A percentile compares a stretch with the other conserved stretches of the same genome.
phyloP scores from a whole-genome alignment of 2,329 filamentous ascomycete species.

The Fusarium guadeloupense region DNA sequence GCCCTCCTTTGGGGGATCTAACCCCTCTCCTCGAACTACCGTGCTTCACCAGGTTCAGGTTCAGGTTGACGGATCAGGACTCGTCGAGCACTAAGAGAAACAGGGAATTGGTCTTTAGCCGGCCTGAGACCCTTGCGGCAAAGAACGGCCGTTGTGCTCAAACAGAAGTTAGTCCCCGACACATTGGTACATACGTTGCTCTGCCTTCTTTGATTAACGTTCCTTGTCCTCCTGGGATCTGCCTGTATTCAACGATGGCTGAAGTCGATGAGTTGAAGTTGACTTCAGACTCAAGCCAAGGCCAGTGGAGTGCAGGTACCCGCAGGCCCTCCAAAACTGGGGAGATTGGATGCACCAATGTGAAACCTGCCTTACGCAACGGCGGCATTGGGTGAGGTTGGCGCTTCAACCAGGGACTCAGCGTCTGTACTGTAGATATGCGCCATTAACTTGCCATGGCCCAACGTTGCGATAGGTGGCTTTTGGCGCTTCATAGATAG shows the following conservation, averaged over 20 bases:
- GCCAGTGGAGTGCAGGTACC: slow-evolving; percentile 20
- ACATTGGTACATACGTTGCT: not conserved
- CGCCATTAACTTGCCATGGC: slow-evolving; percentile 26
- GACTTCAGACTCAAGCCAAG: slow-evolving; percentile 15
- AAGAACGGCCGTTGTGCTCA: slow-evolving; percentile 9
- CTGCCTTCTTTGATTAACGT: not conserved
- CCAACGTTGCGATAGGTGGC: slow-evolving; percentile 6
- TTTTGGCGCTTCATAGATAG: not conserved
- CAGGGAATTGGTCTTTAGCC: slow-evolving; percentile 32
- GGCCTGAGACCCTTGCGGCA: slow-evolving; percentile 22
- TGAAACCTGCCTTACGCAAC: slow-evolving; percentile 24
- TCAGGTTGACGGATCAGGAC: slow-evolving; percentile 6
- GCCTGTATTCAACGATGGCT: not conserved
- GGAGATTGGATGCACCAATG: slow-evolving; percentile 18
- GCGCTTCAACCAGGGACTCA: slow-evolving; percentile 20
- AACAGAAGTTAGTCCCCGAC: slow-evolving; percentile 11
- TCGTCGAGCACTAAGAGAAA: slow-evolving; percentile 10
- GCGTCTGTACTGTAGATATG: slow-evolving; percentile 27
- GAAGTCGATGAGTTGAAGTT: not conserved
- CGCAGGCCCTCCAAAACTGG: slow-evolving; percentile 21
- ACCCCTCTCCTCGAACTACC: not conserved
- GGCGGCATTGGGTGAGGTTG: slow-evolving; percentile 17
- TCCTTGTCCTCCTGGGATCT: not conserved
- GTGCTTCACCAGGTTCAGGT: slow-evolving; percentile 10
- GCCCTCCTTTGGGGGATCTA: not conserved